phyloP scores from a whole-genome alignment of 805 yeast genomes.

The Maudiozyma saulgeensis region DNA sequence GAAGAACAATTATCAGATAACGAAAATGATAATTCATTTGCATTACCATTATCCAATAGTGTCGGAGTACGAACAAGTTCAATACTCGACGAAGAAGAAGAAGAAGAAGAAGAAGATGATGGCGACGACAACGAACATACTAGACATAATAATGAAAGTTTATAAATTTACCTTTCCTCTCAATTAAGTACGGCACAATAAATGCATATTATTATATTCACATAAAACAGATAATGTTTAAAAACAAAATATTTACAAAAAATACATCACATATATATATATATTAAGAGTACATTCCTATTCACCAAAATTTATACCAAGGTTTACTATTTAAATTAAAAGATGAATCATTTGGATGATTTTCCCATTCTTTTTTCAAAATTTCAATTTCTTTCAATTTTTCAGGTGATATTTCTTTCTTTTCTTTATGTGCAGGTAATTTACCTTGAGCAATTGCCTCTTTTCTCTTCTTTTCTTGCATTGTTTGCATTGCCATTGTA shows the following conservation, averaged over 20 bases:
- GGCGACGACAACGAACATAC: background rate
- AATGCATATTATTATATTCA: too few relatives aligned
- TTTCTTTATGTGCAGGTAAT: constrained; percentile 21
- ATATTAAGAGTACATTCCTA: background rate
- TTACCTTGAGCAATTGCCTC: constrained; percentile 3
- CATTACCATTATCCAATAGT: constrained; percentile 32
- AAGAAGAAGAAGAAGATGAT: background rate
- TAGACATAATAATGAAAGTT: background rate
- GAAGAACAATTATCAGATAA: background rate
- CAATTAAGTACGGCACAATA: too few relatives aligned
- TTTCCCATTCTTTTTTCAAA: constrained; percentile 10
- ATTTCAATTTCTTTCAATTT: constrained; percentile 13
- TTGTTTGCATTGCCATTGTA: constrained; percentile 52
- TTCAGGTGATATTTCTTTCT: constrained; percentile 4
- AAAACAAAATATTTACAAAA: background rate
- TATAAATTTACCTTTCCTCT: background rate
- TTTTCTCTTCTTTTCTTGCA: constrained; percentile 21
- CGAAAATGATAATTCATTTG: constrained; percentile 39
- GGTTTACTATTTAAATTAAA: constrained; percentile 3
- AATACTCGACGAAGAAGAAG: background rate
- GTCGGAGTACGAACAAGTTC: constrained; percentile 11
- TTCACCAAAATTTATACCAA: constrained; percentile 29
- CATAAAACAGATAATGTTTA: too few relatives aligned
- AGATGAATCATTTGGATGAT: constrained; percentile 5
- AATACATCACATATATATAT: background rate